Evolutionary conservation across 1,284 basidiomycete genomes (phyloP).

Genomic region (Rhizopogon hawkerae): DNA sequence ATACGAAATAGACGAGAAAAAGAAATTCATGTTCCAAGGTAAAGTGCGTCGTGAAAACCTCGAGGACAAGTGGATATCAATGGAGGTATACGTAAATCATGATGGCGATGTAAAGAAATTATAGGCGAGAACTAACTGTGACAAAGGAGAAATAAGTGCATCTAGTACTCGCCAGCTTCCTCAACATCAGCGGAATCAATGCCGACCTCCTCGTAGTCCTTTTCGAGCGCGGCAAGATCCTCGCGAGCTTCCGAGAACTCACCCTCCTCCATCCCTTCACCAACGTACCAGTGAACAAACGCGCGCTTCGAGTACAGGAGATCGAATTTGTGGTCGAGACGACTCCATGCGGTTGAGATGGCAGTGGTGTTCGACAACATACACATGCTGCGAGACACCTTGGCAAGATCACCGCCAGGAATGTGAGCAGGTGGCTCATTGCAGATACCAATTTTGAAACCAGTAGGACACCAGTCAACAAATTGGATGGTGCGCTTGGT

Average conservation of each 20-base stretch:
- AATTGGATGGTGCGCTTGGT: conserved; percentile 79
- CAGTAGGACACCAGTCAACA: conserved; percentile 87
- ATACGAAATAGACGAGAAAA: background rate
- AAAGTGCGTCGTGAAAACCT: conserved; percentile 4
- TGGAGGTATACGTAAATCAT: conserved; percentile 25
- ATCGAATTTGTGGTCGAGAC: conserved; percentile 94
- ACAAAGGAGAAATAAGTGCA: conserved; percentile 11
- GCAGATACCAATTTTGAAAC: conserved; percentile 88
- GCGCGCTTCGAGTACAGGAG: conserved; percentile 88
- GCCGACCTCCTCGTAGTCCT: conserved; percentile 94
- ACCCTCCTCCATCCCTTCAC: conserved; percentile 99
- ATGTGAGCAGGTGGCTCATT: conserved; percentile 82
- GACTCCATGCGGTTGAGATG: conserved; percentile 83
- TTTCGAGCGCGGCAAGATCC: conserved; percentile 94
- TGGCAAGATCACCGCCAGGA: conserved; percentile 80
- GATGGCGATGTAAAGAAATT: conserved; percentile 21
- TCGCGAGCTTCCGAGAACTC: conserved; percentile 98
- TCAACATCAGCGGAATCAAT: conserved; percentile 83
- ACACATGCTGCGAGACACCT: conserved; percentile 80
- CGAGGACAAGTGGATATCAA: conserved; percentile 8
- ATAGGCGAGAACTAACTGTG: conserved; percentile 20
- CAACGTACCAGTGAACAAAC: conserved; percentile 92
- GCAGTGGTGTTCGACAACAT: conserved; percentile 87
- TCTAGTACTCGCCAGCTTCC: conserved; percentile 69
- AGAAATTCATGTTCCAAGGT: conserved; percentile 4